Conservation (phyloP, 2,329 filamentous ascomycete genomes). For the Fusarium papillatum region DNA sequence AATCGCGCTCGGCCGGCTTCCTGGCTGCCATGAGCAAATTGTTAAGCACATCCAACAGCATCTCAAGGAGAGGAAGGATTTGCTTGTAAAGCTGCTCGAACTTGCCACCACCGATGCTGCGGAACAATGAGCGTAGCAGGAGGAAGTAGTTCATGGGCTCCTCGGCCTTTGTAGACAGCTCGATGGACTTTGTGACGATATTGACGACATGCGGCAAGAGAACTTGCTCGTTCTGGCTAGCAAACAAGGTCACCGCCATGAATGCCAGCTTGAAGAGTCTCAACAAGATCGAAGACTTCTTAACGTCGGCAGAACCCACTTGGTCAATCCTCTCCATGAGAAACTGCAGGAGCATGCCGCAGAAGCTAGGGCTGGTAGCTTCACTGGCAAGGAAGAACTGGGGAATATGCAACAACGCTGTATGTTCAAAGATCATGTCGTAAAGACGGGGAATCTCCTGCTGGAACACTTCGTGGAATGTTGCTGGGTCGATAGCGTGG, state of each 20-base stretch:
- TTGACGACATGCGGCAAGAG: slow-evolving; percentile 96
- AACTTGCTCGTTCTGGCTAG: slow-evolving; percentile 94
- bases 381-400: slow-evolving; percentile 99
- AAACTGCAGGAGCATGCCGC: slow-evolving; percentile 97
- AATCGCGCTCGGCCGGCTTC: slow-evolving; percentile 90
- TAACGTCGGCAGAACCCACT: slow-evolving; percentile 91
- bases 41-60: slow-evolving; percentile 97
- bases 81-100: slow-evolving; percentile 99
- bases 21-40: slow-evolving; percentile 92
- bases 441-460: slow-evolving; percentile 97
- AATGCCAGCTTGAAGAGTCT: slow-evolving; percentile 98
- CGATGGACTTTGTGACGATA: slow-evolving; percentile 97
- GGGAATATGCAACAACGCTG: slow-evolving; percentile 91
- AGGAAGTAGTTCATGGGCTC: slow-evolving; percentile 99
- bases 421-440: slow-evolving; percentile 98
- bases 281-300: slow-evolving; percentile 92
- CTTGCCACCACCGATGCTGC: slow-evolving; percentile 96
- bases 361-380: slow-evolving; percentile 96
- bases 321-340: slow-evolving; percentile 97
- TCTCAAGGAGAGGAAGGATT: slow-evolving; percentile 94
- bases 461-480: slow-evolving; percentile 98
- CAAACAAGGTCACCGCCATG: slow-evolving; percentile 98
- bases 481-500: slow-evolving; percentile 97
- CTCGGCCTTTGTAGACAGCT: slow-evolving; percentile 93
- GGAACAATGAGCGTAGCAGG: slow-evolving; percentile 90